Evolutionary conservation across 2,329 filamentous ascomycete species (phyloP).

Genomic region (Neonectria magnoliae): DNA sequence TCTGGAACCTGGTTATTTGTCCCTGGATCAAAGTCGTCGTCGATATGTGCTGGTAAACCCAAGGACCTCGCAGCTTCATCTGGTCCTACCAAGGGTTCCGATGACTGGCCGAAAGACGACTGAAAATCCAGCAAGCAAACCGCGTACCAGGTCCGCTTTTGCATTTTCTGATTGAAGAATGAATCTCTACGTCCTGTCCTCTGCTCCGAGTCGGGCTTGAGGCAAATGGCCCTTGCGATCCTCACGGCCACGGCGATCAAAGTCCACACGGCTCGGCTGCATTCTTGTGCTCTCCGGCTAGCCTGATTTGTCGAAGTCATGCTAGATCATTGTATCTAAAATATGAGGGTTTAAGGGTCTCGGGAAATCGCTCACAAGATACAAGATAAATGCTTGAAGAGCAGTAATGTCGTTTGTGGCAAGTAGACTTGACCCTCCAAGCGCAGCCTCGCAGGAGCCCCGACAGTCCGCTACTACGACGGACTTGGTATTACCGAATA

Average conservation of each 20-base stretch:
- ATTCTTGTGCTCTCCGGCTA: slow-evolving; percentile 18
- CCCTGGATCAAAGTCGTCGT: slow-evolving; percentile 18
- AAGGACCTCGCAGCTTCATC: slow-evolving; percentile 5
- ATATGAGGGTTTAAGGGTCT: background rate
- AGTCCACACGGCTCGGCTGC: slow-evolving; percentile 21
- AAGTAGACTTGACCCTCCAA: slow-evolving; percentile 37
- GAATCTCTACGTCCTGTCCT: background rate
- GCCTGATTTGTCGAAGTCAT: background rate
- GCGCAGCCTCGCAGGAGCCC: slow-evolving; percentile 23
- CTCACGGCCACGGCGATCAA: slow-evolving; percentile 19
- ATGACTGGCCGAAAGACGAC: slow-evolving; percentile 15
- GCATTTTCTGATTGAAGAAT: slow-evolving; percentile 27
- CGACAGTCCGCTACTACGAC: slow-evolving; percentile 19
- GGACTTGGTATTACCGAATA: slow-evolving; percentile 27
- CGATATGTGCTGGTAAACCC: slow-evolving; percentile 12
- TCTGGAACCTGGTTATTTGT: slow-evolving; percentile 9
- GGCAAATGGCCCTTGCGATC: slow-evolving; percentile 15
- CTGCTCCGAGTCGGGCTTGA: background rate
- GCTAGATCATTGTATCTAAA: background rate
- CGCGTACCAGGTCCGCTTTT: slow-evolving; percentile 22
- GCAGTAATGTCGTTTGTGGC: slow-evolving; percentile 41
- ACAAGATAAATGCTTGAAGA: slow-evolving; percentile 45
- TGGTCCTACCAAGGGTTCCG: slow-evolving; percentile 15
- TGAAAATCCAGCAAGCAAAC: slow-evolving; percentile 26
- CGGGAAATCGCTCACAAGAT: slow-evolving; percentile 24